Evolutionary conservation across 495 filamentous ascomycete genomes (phyloP).

Genomic region (Neurospora tetrasperma): DNA sequence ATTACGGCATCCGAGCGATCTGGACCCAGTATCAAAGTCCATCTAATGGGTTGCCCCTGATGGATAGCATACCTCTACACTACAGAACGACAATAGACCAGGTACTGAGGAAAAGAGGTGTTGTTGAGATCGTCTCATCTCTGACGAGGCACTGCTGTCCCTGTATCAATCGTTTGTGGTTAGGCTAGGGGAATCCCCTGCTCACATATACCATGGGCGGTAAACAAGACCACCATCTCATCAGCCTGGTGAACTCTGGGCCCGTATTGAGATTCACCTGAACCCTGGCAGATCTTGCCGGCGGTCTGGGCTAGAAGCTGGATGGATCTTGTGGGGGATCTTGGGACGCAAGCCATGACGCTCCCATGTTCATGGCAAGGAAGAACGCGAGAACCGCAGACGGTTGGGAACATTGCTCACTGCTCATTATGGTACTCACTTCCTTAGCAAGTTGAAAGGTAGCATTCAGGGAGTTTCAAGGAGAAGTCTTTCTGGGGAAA

Average conservation of each 20-base stretch:
- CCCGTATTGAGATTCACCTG: not conserved
- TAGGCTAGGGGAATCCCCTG: conserved; percentile 8
- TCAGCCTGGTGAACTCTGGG: not conserved
- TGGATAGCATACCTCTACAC: conserved; percentile 19
- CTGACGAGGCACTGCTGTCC: conserved; percentile 11
- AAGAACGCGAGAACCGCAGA: not conserved
- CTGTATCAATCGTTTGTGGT: conserved; percentile 14
- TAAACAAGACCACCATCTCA: not conserved
- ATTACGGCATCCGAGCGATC: not conserved
- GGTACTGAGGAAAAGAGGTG: not conserved
- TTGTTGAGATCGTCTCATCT: not conserved
- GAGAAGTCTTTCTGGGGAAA: not conserved
- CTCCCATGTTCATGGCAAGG: not conserved
- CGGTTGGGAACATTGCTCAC: not conserved
- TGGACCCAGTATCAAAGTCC: not conserved
- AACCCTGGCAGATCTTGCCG: conserved; percentile 5
- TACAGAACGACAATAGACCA: conserved; percentile 11
- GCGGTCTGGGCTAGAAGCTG: not conserved
- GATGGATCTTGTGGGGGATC: not conserved
- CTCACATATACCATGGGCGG: not conserved
- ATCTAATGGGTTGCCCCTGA: conserved; percentile 11
- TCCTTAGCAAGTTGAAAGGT: not conserved
- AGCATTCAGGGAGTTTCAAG: not conserved
- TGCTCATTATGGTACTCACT: not conserved
- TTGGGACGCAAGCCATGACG: not conserved